Evolutionary conservation across 2,329 filamentous ascomycete genomes (phyloP), one percentile per base, ranked within the genome.

Genomic region (Cytospora piceicola): DNA sequence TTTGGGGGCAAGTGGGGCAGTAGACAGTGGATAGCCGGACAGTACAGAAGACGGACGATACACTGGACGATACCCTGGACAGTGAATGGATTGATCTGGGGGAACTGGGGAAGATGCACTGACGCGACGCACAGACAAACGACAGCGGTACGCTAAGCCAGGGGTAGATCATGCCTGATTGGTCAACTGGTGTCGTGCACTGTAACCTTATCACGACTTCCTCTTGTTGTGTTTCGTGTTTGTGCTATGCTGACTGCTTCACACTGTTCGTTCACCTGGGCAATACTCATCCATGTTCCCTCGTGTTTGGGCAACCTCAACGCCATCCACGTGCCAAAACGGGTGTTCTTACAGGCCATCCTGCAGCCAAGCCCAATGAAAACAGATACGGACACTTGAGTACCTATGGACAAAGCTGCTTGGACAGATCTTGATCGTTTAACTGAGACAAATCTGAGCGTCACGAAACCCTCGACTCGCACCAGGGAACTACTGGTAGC

Each of bases 191-290:
- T 5, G 11, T 59, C 34, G 20, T 49, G 14, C 15, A 49, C 24
- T 39, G 60, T 42, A 65, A 65, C 63, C 51, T 58, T 60, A 57
- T 65, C 54, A 32, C 39, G 58, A 65, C 58, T 53, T 62, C 63
- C n/a, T 42, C 36, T 30, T 42, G 11, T n/a, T 46, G 30, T 49
- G 29, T 63, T 54, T 15, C 12, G 46, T 49, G 46, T 58, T 54
- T 54, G 34, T 46, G 6, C 17, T 34, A 36, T 51, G 20, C 52
- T 51, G 3, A 49, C 15, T 14, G 29, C 14, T 4, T 4, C 46
- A 42, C 14, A 46, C 29, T 27, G 56, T 29, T 58, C 20, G 11
- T 30, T 42, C 27, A 29, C 27, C 27, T 46, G 1, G 22, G 7
- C 7, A 9, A 22, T 20, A 12, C 14, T 14, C 46, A 49, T 12